Evolutionary conservation across 805 yeast species (phyloP).

Genomic region (Clavispora carvajalis): DNA sequence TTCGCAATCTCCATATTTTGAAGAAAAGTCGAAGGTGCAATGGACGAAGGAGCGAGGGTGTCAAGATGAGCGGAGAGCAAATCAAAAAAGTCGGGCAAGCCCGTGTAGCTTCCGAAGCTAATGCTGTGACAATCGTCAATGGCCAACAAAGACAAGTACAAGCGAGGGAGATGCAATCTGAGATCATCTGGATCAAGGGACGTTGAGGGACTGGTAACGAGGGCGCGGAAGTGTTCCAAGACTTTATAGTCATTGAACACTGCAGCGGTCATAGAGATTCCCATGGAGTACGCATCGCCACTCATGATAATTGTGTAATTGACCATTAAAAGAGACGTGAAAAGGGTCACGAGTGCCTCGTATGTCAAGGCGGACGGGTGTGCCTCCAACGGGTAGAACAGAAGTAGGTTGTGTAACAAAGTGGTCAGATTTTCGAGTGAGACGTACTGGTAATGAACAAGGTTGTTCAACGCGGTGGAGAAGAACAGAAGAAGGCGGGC

Average conservation of each 20-base stretch:
- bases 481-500: slow-evolving; percentile 38
- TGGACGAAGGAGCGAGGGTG: background rate
- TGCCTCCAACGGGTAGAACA: slow-evolving; percentile 31
- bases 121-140: slow-evolving; percentile 50
- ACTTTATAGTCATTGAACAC: slow-evolving; percentile 46
- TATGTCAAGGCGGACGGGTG: slow-evolving; percentile 16
- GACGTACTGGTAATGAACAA: slow-evolving; percentile 31
- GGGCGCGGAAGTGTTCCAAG: slow-evolving; percentile 38
- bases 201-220: background rate
- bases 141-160: slow-evolving; percentile 42
- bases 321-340: slow-evolving; percentile 29
- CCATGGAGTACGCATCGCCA: slow-evolving; percentile 57
- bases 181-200: slow-evolving; percentile 8
- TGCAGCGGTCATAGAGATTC: slow-evolving; percentile 40
- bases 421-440: slow-evolving; percentile 28
- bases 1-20: slow-evolving; percentile 4
- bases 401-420: slow-evolving; percentile 29
- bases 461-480: slow-evolving; percentile 32
- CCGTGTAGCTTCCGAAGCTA: slow-evolving; percentile 43
- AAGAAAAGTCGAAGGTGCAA: slow-evolving; percentile 1
- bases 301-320: slow-evolving; percentile 55
- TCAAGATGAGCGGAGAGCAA: background rate
- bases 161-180: slow-evolving; percentile 28
- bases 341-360: slow-evolving; percentile 22
- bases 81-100: slow-evolving; percentile 2